Evolutionary conservation across 768 basidiomycete genomes (phyloP), one percentile per base, ranked within the genome.

Genomic region (Auriscalpium vulgare): DNA sequence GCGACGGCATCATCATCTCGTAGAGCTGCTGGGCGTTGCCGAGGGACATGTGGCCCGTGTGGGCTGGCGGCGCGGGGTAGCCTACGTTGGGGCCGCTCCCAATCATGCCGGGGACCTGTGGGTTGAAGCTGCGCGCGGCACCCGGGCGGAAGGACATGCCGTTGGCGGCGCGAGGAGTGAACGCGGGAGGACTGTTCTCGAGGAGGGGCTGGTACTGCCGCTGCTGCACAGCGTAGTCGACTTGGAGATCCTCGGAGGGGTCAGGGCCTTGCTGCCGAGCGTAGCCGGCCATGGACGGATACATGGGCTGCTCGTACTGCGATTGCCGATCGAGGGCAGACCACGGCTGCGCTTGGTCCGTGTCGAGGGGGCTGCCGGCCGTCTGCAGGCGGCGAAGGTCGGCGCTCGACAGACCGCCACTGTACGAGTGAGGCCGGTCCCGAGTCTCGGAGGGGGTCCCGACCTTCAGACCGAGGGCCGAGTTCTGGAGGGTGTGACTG

Each of bases 401-500:
- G 48, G 86, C 84, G 50, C 72, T 77, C 7, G 88, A 87, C 48
- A 90, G 72, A 34, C 85, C 87, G 45, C 88, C 88, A 58, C 85
- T 89, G 67, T 88, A 90, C 0, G 88, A 90, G 66, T 87, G 88
- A 14, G 88, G 88, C 53, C 88, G 80, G 66, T 88, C 88, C 67
- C 87, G 85, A 49, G 81, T 73, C 66, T 89, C 87, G 54, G 70
- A 70, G 53, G 75, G 61, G 47, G 75, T 70, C 38, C 72, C 75
- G 43, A 75, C 70, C 69, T 85, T 86, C 62, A 83, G 69, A 57
- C 81, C 62, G 77, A 66, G 75, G n/a, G 66, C 56, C 56, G 75
- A 75, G 37, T 73, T 77, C 54, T 84, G 75, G 63, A 86, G 71
- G 35, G 79, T 78, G 66, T 83, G 82, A 63, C 80, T 81, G 47